Evolutionary conservation across 352 stramenopile species (phyloP), one percentile per base, ranked within the genome.

Genomic region (Phytopythium aichiense): DNA sequence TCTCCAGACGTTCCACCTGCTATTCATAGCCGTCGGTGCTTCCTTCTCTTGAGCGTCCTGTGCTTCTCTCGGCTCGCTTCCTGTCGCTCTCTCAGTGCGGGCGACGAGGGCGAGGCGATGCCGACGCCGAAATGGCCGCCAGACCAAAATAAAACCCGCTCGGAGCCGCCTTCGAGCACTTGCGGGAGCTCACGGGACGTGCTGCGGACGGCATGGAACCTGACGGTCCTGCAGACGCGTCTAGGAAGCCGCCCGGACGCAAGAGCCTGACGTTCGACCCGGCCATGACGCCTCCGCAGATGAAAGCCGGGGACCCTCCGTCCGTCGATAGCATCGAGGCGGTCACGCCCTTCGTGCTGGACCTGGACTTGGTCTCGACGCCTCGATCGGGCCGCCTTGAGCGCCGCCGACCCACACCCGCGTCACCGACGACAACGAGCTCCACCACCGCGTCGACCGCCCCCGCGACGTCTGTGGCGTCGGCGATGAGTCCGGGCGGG

Each of bases 281-380:
- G 38, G 8, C 8, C 22, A 7, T 52, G 11, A 16, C 28, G n/a
- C 46, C 16, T 2, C n/a, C 22, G 46, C 46, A 23, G n/a, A 30
- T 30, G n/a, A 18, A 18, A 4, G 46, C 22, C 46, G 20, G 46
- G 8, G 35, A 12, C 35, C 8, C 35, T 40, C 13, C 35, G 35
- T 40, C 13, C 9, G 12, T n/a, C 2, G n/a, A n/a, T 52, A 5
- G 28, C 35, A 23, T 11, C 13, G 48, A 22, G 25, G 7, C 49
- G 20, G 49, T 40, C 28, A 35, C 25, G 7, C 49, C 28, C 28
- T 56, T 56, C 15, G 18, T 12, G 49, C 28, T 56, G 16, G 49
- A 56, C 23, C 49, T 56, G 7, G 6, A 56, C 25, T 23, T 56
- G 22, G 49, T 56, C 25, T 56, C 49, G 28, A 56, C 49, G 23